These are phyloP conservation scores for Verruconis gallopava DNA, from an alignment of 2,329 filamentous ascomycete genomes.

Conservation along the genomic window DNA sequence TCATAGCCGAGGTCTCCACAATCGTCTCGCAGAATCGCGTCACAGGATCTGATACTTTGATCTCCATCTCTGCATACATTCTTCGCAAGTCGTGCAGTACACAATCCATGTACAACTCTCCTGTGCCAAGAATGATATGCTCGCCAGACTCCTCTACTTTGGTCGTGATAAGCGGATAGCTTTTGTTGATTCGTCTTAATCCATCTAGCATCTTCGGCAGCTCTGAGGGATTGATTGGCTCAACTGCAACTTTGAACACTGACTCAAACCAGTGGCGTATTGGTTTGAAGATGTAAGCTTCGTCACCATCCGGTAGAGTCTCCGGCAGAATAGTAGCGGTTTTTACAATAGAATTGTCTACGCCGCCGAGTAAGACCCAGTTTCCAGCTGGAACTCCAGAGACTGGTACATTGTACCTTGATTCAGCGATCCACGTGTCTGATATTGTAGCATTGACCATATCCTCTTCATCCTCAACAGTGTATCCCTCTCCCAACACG, in stretches of 20 bases:
- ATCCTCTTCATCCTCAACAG: slow-evolving; percentile 93
- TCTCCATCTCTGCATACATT: slow-evolving; percentile 97
- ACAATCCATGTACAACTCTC: slow-evolving; percentile 99
- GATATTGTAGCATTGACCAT: slow-evolving; percentile 79
- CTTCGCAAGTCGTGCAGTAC: slow-evolving; percentile 86
- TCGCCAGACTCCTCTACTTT: slow-evolving; percentile 98
- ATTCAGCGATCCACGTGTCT: slow-evolving; percentile 82
- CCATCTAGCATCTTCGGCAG: slow-evolving; percentile 98
- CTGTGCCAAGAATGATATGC: slow-evolving; percentile 87
- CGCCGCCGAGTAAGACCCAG: slow-evolving; percentile 78
- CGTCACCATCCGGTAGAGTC: slow-evolving; percentile 72
- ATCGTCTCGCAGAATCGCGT: slow-evolving; percentile 97
- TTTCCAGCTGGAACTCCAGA: slow-evolving; percentile 90
- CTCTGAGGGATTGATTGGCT: slow-evolving; percentile 96
- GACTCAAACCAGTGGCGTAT: slow-evolving; percentile 93
- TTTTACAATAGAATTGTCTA: slow-evolving; percentile 98
- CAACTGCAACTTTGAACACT: slow-evolving; percentile 93
- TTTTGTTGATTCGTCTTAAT: slow-evolving; percentile 92
- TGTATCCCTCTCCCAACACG: slow-evolving; percentile 90
- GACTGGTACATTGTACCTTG: slow-evolving; percentile 81
- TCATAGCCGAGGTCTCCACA: slow-evolving; percentile 91
- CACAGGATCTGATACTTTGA: slow-evolving; percentile 96
- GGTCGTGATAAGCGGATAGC: slow-evolving; percentile 86
- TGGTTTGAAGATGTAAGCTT: slow-evolving; percentile 89
- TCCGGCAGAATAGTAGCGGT: slow-evolving; percentile 79